Conservation (phyloP, 176 grass and related monocot species). For the Musa beccarii region DNA sequence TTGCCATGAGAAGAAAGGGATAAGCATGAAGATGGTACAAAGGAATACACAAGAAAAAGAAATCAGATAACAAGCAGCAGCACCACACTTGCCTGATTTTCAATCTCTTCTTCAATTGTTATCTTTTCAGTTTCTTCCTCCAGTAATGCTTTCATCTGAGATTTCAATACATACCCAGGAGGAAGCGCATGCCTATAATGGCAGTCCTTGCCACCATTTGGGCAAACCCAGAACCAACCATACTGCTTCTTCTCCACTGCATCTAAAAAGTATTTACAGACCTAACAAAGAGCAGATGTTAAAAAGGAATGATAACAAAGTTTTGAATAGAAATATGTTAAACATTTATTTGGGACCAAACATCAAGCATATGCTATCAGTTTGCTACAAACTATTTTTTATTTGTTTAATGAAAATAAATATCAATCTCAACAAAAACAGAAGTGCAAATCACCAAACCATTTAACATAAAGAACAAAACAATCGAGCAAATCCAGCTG, state of each 20-base stretch:
- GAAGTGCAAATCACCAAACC: not conserved
- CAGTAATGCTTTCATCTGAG: constrained; percentile 97
- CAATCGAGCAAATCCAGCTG: not conserved
- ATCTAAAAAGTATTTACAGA: constrained; percentile 93
- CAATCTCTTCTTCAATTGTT: constrained; percentile 94
- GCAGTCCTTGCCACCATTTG: constrained; percentile 89
- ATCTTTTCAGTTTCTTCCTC: constrained; percentile 93
- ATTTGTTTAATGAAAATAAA: not conserved
- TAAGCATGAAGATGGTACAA: constrained; percentile 1
- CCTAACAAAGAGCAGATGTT: constrained; percentile 37
- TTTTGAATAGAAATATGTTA: not conserved
- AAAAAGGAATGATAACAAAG: not conserved
- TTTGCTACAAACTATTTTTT: too few species aligned
- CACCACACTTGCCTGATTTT: constrained; percentile 51
- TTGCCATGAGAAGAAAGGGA: constrained; percentile 9
- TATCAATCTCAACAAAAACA: not conserved
- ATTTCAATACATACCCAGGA: constrained; percentile 90
- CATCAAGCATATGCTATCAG: too few species aligned
- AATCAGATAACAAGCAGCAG: constrained; percentile 1
- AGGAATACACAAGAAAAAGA: constrained; percentile 13
- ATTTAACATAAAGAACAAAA: not conserved
- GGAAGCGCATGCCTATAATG: constrained; percentile 96
- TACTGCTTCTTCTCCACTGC: constrained; percentile 99
- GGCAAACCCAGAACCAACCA: constrained; percentile 98
- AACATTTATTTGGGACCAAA: too few species aligned